phyloP scores from a whole-genome alignment of 2,329 filamentous ascomycete genomes.

The Venturia aucupariae region DNA sequence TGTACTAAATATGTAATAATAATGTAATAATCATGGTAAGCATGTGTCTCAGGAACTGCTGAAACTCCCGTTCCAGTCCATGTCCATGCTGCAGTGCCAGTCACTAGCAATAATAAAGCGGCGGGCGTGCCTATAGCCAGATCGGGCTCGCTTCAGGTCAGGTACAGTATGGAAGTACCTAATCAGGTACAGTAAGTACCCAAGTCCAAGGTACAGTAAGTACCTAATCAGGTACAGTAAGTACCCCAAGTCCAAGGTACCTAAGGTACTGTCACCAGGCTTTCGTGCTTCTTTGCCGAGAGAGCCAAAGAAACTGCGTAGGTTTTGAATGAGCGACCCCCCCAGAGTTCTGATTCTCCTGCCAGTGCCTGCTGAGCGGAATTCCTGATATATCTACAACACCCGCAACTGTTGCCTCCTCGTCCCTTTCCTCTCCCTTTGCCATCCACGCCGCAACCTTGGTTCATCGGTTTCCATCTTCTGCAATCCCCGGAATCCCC shows the following conservation, averaged over 20 bases:
- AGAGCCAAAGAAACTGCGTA: slow-evolving; percentile 13
- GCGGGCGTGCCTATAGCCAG: background rate
- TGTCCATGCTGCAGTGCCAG: background rate
- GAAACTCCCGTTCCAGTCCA: too few species aligned
- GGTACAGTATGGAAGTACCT: too few species aligned
- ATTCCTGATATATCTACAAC: slow-evolving; percentile 15
- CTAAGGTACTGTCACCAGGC: too few species aligned
- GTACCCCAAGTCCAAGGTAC: background rate
- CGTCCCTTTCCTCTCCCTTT: slow-evolving; percentile 13
- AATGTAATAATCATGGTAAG: background rate
- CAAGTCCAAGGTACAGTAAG: too few species aligned
- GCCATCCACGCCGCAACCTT: slow-evolving; percentile 16
- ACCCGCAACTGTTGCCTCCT: slow-evolving; percentile 14
- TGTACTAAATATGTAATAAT: too few species aligned
- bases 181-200: background rate
- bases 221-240: too few species aligned
- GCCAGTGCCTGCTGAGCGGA: slow-evolving; percentile 14
- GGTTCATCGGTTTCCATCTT: slow-evolving; percentile 4
- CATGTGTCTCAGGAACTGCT: slow-evolving; percentile 7
- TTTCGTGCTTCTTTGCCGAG: slow-evolving; percentile 10
- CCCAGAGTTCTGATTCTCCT: background rate
- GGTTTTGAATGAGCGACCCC: slow-evolving; percentile 5
- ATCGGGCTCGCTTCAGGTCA: background rate
- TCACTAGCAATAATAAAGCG: too few species aligned
- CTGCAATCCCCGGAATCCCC: background rate